Conservation (phyloP, 163 green algal genomes). For the Volvox carteri region DNA sequence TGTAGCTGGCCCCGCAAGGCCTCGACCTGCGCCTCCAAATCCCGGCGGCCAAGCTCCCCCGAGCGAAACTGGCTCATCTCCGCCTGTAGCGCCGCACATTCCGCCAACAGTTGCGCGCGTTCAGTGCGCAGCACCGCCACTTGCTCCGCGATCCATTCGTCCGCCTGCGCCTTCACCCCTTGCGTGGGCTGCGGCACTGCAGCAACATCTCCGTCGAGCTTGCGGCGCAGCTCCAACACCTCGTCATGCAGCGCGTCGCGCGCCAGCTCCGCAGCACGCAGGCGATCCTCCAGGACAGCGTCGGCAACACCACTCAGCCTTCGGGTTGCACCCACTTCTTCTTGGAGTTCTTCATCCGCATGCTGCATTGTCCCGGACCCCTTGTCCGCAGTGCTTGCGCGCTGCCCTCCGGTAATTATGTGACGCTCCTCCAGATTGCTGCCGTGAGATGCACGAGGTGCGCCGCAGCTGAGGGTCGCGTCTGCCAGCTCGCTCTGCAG, state of each 20-base stretch:
- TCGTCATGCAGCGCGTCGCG: neutral
- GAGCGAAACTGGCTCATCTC: neutral
- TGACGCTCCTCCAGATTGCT: no score
- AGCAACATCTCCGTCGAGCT: neutral
- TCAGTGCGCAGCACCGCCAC: neutral
- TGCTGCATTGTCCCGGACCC: neutral
- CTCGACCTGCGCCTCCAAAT: neutral
- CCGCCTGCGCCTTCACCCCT: neutral
- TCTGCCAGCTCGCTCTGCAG: neutral
- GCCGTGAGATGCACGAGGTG: neutral
- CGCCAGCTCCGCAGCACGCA: neutral
- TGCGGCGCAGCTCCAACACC: neutral
- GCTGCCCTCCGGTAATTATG: neutral
- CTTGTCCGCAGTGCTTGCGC: neutral
- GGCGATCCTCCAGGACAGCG: slow-evolving; percentile 4
- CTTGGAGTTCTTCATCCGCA: no score
- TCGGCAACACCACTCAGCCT: no score
- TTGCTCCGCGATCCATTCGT: neutral
- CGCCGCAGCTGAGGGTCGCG: neutral
- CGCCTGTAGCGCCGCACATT: neutral
- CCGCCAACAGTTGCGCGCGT: slow-evolving; percentile 13
- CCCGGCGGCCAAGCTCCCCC: no score
- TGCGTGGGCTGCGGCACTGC: neutral
- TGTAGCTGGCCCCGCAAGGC: slow-evolving; percentile 16
- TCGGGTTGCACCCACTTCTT: no score